A percentile compares a stretch with the other conserved stretches of the same genome.
phyloP scores from a whole-genome alignment of 345 rosid genomes.

The Excoecaria cochinchinensis region DNA sequence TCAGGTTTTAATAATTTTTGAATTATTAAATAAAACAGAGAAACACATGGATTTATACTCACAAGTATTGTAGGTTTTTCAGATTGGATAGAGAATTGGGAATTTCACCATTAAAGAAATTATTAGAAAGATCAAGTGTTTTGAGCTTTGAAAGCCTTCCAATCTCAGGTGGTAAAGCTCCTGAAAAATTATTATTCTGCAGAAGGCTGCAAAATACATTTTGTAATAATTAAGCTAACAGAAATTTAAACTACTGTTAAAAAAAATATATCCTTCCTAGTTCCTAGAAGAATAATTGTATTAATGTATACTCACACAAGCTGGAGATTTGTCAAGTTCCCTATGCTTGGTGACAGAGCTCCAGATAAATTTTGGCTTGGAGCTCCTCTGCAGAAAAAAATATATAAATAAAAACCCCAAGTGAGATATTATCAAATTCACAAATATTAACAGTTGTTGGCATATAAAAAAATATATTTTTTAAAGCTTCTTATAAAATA shows the following conservation, averaged over 20 bases:
- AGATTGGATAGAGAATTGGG: conserved; percentile 56
- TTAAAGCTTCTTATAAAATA: conserved; percentile 49
- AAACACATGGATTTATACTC: conserved; percentile 21
- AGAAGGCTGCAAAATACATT: conserved; percentile 51
- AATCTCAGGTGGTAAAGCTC: conserved; percentile 65
- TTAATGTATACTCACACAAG: conserved; percentile 53
- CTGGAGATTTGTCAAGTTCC: conserved; percentile 80
- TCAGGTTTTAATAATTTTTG: neutral
- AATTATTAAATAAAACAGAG: neutral
- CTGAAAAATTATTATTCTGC: conserved; percentile 79
- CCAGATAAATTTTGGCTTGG: conserved; percentile 86
- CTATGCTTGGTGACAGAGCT: conserved; percentile 61
- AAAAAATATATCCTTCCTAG: too few relatives aligned
- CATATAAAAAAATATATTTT: neutral
- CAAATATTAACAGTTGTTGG: neutral
- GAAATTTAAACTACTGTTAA: neutral
- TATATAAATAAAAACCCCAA: neutral
- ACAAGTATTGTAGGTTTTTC: conserved; percentile 71
- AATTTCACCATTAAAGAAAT: conserved; percentile 63
- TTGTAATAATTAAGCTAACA: conserved; percentile 1
- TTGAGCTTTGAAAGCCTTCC: conserved; percentile 71
- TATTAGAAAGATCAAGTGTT: conserved; percentile 82
- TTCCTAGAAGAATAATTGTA: neutral
- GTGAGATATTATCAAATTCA: neutral
- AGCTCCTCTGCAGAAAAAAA: conserved; percentile 57